Percentiles rank a stretch among this genome's conserved stretches.
phyloP scores from a whole-genome alignment of 2,329 filamentous ascomycete genomes.

The Cryphonectria naterciae region DNA sequence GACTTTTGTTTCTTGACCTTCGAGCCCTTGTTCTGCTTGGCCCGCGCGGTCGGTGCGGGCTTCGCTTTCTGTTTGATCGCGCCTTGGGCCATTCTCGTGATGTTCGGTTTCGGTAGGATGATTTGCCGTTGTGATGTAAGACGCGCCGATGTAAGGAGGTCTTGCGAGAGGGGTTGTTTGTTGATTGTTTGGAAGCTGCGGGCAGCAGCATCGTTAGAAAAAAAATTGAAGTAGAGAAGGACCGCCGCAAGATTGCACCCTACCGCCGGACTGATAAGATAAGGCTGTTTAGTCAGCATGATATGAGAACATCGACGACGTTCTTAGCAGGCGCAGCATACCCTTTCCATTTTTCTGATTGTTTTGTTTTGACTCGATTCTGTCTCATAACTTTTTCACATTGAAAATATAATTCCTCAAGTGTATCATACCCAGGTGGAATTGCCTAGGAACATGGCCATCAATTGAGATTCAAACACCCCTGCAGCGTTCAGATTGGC shows the following conservation, averaged over 20 bases:
- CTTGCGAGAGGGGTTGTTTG: background rate
- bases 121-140: background rate
- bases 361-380: background rate
- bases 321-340: background rate
- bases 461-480: background rate
- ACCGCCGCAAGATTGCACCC: background rate
- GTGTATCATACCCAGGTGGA: background rate
- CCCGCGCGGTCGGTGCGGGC: constrained; percentile 45
- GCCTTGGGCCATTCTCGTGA: constrained; percentile 56
- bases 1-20: constrained; percentile 43
- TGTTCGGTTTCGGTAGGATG: background rate
- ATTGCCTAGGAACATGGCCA: background rate
- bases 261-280: background rate
- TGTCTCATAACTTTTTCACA: background rate
- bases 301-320: background rate
- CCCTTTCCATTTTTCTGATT: background rate
- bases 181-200: background rate
- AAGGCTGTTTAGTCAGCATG: background rate
- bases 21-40: constrained; percentile 53
- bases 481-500: background rate
- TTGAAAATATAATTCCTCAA: background rate
- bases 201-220: background rate
- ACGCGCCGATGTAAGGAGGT: background rate
- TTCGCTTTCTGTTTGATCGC: constrained; percentile 52
- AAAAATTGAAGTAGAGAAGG: background rate